Evolutionary conservation across 192 early-diverging fungal genomes (phyloP).

Genomic region (Umbelopsis ramanniana): DNA sequence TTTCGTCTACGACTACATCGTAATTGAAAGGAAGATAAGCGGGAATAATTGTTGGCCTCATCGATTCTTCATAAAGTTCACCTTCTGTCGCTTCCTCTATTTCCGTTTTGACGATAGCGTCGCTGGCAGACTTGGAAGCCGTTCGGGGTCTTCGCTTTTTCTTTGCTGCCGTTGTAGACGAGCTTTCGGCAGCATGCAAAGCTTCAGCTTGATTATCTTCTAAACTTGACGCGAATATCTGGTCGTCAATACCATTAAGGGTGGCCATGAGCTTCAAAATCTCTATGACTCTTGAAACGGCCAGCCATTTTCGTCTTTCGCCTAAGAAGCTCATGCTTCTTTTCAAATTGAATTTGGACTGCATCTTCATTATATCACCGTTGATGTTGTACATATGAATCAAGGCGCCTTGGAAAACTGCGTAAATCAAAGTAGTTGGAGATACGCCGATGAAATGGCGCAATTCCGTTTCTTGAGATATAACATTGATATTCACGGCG

Average conservation of each 20-base stretch:
- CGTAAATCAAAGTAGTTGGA: not conserved
- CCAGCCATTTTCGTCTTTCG: not conserved
- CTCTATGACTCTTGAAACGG: slow-evolving; percentile 1
- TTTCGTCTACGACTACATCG: not conserved
- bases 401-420: slow-evolving; percentile 19
- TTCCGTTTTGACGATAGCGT: not conserved
- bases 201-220: not conserved
- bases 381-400: slow-evolving; percentile 8
- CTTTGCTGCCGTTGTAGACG: not conserved
- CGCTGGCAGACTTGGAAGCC: not conserved
- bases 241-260: not conserved
- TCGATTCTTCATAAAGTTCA: not conserved
- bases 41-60: not conserved
- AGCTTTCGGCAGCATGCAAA: not conserved
- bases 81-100: not conserved
- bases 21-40: not conserved
- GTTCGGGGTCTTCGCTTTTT: not conserved
- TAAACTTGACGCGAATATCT: not conserved
- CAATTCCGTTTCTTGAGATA: slow-evolving; percentile 18
- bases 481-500: slow-evolving; percentile 19
- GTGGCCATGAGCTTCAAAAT: slow-evolving; percentile 6
- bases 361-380: not conserved
- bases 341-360: not conserved
- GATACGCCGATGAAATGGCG: not conserved
- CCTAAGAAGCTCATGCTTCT: not conserved